Percentiles rank a stretch among this genome's conserved stretches.
phyloP scores from a whole-genome alignment of 1,139 yeast species.

The Nakaseomyces delphensis region DNA sequence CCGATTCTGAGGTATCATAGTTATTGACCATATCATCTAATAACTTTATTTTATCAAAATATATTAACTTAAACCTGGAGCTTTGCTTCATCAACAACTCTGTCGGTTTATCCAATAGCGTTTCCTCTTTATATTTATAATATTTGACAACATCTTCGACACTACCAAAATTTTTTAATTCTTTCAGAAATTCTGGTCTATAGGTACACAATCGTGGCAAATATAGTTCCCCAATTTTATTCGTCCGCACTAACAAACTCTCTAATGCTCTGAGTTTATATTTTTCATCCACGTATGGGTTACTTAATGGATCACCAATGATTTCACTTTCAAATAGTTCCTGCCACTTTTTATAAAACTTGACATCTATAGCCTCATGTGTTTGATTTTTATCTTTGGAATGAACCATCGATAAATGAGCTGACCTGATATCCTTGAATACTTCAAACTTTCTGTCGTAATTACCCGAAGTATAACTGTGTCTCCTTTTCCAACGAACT shows the following conservation, averaged over 20 bases:
- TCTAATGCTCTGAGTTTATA: conserved; percentile 26
- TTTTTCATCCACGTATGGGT: conserved; percentile 25
- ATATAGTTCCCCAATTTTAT: conserved; percentile 29
- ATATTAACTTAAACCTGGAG: not conserved
- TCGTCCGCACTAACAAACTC: conserved; percentile 26
- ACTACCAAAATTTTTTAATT: not conserved
- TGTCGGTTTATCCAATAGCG: not conserved
- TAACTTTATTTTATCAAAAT: not conserved
- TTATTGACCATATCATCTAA: not conserved
- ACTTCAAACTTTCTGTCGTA: conserved; percentile 2
- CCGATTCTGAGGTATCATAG: not conserved
- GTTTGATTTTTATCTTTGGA: conserved; percentile 18
- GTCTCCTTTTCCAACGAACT: conserved; percentile 6
- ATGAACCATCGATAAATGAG: conserved; percentile 15
- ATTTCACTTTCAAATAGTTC: conserved; percentile 22
- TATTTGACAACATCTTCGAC: not conserved
- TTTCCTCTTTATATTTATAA: not conserved
- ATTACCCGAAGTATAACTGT: conserved; percentile 3
- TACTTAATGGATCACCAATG: conserved; percentile 25
- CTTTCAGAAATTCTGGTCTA: not conserved
- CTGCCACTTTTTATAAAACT: conserved; percentile 17
- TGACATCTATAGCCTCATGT: conserved; percentile 10
- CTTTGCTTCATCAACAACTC: not conserved
- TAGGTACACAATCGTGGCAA: conserved; percentile 25
- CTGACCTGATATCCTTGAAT: not conserved